These are phyloP conservation scores for Xylaria sp. DNA, from an alignment of 2,329 filamentous ascomycete species.

Conservation along the genomic window DNA sequence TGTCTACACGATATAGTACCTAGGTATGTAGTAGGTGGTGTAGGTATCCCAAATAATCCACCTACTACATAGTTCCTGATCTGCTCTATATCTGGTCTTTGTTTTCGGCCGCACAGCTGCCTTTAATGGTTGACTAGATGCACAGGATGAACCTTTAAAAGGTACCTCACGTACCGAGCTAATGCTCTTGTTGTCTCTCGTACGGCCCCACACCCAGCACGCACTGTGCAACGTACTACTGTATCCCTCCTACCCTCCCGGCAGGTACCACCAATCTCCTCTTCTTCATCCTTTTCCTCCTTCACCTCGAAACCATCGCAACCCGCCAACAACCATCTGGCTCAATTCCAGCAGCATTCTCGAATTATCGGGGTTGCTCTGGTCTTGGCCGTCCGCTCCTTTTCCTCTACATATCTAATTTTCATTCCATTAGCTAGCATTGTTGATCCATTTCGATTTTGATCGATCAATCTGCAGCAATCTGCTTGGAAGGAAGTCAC, in stretches of 20 bases:
- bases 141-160: slow-evolving; percentile 16
- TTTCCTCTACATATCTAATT: slow-evolving; percentile 47
- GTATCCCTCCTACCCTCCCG: slow-evolving; percentile 31
- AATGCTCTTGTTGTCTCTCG: slow-evolving; percentile 24
- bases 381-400: slow-evolving; percentile 72
- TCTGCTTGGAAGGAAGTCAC: slow-evolving; percentile 39
- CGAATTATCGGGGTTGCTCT: slow-evolving; percentile 59
- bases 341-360: slow-evolving; percentile 67
- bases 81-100: not conserved
- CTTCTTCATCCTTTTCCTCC: slow-evolving; percentile 42
- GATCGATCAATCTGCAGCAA: slow-evolving; percentile 43
- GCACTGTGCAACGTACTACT: slow-evolving; percentile 34
- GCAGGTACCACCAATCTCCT: slow-evolving; percentile 34
- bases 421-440: slow-evolving; percentile 44
- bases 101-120: slow-evolving; percentile 10
- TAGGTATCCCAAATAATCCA: not conserved
- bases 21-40: no score
- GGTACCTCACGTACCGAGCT: slow-evolving; percentile 19
- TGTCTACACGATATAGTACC: not conserved
- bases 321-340: slow-evolving; percentile 55
- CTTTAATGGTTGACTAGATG: slow-evolving; percentile 17
- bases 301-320: slow-evolving; percentile 42
- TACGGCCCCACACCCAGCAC: slow-evolving; percentile 28
- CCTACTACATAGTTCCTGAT: not conserved
- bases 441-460: slow-evolving; percentile 43